phyloP scores from a whole-genome alignment of 139 green algal genomes.

The Micromonas pusilla region DNA sequence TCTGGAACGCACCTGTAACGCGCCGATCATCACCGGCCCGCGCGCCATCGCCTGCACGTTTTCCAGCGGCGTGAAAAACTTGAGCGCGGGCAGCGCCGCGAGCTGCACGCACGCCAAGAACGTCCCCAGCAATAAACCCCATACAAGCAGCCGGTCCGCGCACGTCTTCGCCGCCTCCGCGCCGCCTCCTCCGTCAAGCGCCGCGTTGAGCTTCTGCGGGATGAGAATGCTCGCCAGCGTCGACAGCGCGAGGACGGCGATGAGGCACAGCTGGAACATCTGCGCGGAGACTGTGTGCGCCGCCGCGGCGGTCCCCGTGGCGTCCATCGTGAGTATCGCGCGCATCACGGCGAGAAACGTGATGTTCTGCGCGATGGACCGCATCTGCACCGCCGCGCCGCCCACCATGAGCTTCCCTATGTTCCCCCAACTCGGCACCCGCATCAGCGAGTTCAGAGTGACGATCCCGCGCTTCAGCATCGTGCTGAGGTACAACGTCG shows the following conservation, averaged over 20 bases:
- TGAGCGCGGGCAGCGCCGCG: conserved; percentile 2
- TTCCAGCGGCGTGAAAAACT: conserved; percentile 22
- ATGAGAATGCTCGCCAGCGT: conserved; percentile 26
- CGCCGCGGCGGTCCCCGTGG: conserved; percentile 19
- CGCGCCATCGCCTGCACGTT: conserved; percentile 15
- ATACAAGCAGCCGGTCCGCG: conserved; percentile 22
- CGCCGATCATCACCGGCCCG: conserved; percentile 24
- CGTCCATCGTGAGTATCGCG: conserved; percentile 27
- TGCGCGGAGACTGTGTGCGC: conserved; percentile 24
- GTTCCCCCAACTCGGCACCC: neutral
- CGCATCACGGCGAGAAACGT: conserved; percentile 27
- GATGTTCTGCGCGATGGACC: conserved; percentile 24
- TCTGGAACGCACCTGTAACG: too few species aligned
- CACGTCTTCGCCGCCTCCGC: neutral
- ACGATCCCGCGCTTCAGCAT: conserved; percentile 13
- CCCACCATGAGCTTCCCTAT: conserved; percentile 16
- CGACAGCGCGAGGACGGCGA: conserved; percentile 19
- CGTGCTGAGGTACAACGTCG: neutral
- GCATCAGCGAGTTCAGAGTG: neutral
- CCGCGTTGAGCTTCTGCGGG: conserved; percentile 22
- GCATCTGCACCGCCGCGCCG: conserved; percentile 27
- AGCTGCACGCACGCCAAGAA: conserved; percentile 20
- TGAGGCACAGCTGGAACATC: conserved; percentile 25
- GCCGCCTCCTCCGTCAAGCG: conserved; percentile 5
- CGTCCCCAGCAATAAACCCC: conserved; percentile 4